These are phyloP conservation scores for Haplosporangium sp. DNA, from an alignment of 371 early-diverging fungal genomes.

Conservation along the genomic window DNA sequence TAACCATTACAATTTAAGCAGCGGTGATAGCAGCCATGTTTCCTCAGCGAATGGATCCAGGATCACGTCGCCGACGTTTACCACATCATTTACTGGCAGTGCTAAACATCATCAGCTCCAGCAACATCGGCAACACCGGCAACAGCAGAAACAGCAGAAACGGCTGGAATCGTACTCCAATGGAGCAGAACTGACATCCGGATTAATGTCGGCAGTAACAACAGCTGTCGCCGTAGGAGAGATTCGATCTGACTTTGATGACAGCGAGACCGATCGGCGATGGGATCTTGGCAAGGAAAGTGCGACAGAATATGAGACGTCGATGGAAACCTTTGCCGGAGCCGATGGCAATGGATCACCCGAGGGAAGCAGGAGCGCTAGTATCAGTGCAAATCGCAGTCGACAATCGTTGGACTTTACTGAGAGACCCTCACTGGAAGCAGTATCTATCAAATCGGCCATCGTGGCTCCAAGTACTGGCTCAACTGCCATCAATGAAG, in stretches of 20 bases:
- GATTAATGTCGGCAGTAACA: not conserved
- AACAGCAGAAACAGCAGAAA: not conserved
- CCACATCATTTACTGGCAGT: slow-evolving; percentile 1
- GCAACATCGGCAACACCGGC: no score
- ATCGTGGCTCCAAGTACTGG: not conserved
- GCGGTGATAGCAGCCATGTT: slow-evolving; percentile 22
- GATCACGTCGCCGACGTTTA: slow-evolving; percentile 29
- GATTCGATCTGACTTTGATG: slow-evolving; percentile 26
- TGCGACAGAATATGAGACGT: slow-evolving; percentile 51
- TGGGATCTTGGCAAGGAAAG: slow-evolving; percentile 31
- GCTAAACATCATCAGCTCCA: no score
- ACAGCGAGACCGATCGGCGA: slow-evolving; percentile 30
- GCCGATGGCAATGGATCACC: slow-evolving; percentile 12
- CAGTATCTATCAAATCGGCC: not conserved
- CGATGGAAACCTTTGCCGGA: slow-evolving; percentile 33
- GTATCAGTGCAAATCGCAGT: not conserved
- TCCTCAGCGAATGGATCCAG: slow-evolving; percentile 35
- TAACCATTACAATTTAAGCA: not conserved
- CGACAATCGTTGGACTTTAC: slow-evolving; percentile 12
- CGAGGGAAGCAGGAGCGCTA: slow-evolving; percentile 1
- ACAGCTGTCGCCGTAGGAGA: slow-evolving; percentile 3
- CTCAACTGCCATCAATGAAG: no score
- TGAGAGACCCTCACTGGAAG: not conserved
- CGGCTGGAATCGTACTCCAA: slow-evolving; percentile 14
- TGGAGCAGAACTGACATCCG: not conserved